Evolutionary conservation across 768 basidiomycete species (phyloP).

Genomic region (Mycena indigotica): DNA sequence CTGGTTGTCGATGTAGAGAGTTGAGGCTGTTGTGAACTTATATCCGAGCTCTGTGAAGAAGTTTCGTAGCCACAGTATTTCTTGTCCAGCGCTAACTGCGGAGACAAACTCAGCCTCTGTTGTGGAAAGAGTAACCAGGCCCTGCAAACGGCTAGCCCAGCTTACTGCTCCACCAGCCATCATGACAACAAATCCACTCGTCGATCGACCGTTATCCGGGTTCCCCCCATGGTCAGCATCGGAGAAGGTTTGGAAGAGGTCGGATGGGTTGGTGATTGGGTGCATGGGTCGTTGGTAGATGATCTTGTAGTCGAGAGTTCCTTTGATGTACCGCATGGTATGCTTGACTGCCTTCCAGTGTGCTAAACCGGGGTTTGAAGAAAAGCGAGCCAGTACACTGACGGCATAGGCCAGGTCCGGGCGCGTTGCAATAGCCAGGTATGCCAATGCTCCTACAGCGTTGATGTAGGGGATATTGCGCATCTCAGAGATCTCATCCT

Average conservation of each 20-base stretch:
- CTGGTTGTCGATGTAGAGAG: constrained; percentile 40
- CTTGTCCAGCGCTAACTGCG: constrained; percentile 27
- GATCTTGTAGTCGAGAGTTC: constrained; percentile 9
- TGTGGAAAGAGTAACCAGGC: constrained; percentile 40
- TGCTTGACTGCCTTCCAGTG: constrained; percentile 29
- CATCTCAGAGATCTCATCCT: constrained; percentile 4
- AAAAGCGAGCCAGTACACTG: constrained; percentile 18
- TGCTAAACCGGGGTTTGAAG: constrained; percentile 14
- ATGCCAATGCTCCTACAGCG: neutral
- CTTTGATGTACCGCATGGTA: constrained; percentile 22
- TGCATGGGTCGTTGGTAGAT: constrained; percentile 1
- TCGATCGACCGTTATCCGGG: constrained; percentile 37
- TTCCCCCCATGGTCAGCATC: constrained; percentile 35
- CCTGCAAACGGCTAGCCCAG: constrained; percentile 43
- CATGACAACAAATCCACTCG: constrained; percentile 39
- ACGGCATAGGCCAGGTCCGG: constrained; percentile 9
- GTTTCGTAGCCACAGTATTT: constrained; percentile 34
- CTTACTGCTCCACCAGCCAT: constrained; percentile 37
- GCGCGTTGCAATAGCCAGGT: constrained; percentile 3
- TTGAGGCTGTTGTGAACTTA: constrained; percentile 5
- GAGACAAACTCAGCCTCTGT: constrained; percentile 45
- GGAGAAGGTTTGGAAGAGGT: constrained; percentile 26
- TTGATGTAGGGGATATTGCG: constrained; percentile 1
- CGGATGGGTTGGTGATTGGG: too few species aligned
- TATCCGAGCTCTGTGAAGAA: constrained; percentile 31